Conservation (phyloP, 495 filamentous ascomycete species). For the Penicillium ochrochloron region DNA sequence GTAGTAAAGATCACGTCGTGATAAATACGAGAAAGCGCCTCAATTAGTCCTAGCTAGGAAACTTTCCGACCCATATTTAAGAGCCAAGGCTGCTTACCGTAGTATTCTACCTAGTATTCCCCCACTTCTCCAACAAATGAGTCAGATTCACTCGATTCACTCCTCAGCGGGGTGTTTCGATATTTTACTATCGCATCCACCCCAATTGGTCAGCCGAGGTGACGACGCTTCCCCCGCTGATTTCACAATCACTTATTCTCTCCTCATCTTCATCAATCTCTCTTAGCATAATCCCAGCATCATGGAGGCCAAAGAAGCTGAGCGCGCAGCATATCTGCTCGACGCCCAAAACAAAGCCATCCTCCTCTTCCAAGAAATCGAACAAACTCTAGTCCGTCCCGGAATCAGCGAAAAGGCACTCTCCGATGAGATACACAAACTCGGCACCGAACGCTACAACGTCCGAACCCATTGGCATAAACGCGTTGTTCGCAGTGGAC, state of each 20-base stretch:
- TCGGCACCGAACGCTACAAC: constrained; percentile 48
- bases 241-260: background rate
- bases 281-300: background rate
- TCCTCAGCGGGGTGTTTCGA: background rate
- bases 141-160: background rate
- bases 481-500: constrained; percentile 53
- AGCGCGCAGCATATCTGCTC: constrained; percentile 45
- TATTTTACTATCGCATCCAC: background rate
- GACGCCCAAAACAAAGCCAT: constrained; percentile 50
- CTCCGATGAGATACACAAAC: constrained; percentile 51
- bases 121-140: constrained; percentile 1
- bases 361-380: constrained; percentile 53
- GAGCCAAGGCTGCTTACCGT: background rate
- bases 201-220: constrained; percentile 4
- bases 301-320: constrained; percentile 6
- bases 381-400: constrained; percentile 47
- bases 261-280: background rate
- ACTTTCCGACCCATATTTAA: background rate
- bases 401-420: constrained; percentile 53
- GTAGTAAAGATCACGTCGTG: no score
- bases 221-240: background rate
- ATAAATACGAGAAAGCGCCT: no score
- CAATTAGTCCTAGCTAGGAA: background rate
- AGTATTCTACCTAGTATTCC: background rate
- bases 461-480: constrained; percentile 57